phyloP scores from a whole-genome alignment of 495 filamentous ascomycete species.

The Penicillium odoratum region DNA sequence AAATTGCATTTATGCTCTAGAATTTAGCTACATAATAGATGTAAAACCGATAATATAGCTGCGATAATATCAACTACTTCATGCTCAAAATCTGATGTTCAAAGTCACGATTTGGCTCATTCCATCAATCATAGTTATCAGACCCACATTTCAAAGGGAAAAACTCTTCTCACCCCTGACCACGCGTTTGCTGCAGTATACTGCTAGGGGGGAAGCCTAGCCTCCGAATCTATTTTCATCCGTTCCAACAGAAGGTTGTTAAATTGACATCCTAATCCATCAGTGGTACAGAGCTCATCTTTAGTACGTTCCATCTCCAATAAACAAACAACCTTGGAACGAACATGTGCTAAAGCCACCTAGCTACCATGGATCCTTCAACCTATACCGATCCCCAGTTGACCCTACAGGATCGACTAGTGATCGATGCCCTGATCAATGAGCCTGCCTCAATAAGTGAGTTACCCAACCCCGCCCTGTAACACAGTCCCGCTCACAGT shows the following conservation, averaged over 20 bases:
- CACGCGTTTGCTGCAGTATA: conserved; percentile 13
- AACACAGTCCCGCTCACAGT: conserved; percentile 2
- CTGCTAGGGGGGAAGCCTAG: conserved; percentile 4
- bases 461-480: neutral
- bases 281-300: no score
- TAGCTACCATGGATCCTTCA: conserved; percentile 33
- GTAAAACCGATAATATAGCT: neutral
- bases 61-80: neutral
- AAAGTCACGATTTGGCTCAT: neutral
- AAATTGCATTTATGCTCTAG: neutral
- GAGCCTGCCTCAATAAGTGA: conserved; percentile 26
- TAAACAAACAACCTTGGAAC: neutral
- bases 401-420: conserved; percentile 48
- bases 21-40: neutral
- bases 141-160: conserved; percentile 10
- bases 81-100: neutral
- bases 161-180: conserved; percentile 24
- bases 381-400: conserved; percentile 50
- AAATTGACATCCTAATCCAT: no score
- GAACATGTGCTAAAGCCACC: neutral
- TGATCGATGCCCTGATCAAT: conserved; percentile 47
- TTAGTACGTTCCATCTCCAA: neutral
- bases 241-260: neutral
- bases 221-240: neutral
- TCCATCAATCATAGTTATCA: neutral